Base-by-base conservation (phyloP, 169 alveolate genomes). In the Babesia ovata region DNA sequence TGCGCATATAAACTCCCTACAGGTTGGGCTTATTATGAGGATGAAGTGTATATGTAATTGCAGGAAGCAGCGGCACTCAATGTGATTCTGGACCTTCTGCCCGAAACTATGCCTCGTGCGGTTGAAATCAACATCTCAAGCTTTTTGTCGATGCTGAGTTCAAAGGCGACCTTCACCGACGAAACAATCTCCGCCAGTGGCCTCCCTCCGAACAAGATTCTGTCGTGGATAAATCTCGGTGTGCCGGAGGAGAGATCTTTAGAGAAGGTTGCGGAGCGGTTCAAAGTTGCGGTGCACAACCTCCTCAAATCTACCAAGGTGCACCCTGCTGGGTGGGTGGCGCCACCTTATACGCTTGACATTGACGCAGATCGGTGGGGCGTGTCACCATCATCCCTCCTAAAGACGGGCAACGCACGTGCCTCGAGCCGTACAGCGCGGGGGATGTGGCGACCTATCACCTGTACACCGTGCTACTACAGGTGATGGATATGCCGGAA, bases 31-130 rank as follows among this genome's bases (percentile, higher is more conserved):
- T 77, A 10, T 2, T 2, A 24, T 33, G 17, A 2, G 44, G 13
- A 22, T 42, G 4, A 2, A n/a, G 0, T 10, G 19, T 29, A 46
- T 33, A 61, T 11, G 16, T 8, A 2, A 14, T 13, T 81, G 16
- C 59, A 81, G 88, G 81, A 61, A 49, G 70, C 70, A 17, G 63
- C 88, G 9, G 58, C 63, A 22, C 69, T 81, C 14, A 81, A 81
- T 57, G 53, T 73, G 13, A 36, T 81, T 21, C 16, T 60, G 42
- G 88, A 81, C 0, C 21, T 63, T 45, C 48, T 53, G 16, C 26
- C n/a, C 16, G 62, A 65, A 13, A 21, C 8, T 0, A 13, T 44
- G 19, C 12, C 81, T 12, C 54, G 78, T 4, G 52, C 49, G 4
- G 21, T 75, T 6, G 84, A 61, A 16, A 57, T 44, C 24, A 60